Percentiles rank a stretch among this genome's conserved stretches.
Evolutionary conservation across 257 asterid genomes (phyloP).

Genomic region (Solanum virginianum): DNA sequence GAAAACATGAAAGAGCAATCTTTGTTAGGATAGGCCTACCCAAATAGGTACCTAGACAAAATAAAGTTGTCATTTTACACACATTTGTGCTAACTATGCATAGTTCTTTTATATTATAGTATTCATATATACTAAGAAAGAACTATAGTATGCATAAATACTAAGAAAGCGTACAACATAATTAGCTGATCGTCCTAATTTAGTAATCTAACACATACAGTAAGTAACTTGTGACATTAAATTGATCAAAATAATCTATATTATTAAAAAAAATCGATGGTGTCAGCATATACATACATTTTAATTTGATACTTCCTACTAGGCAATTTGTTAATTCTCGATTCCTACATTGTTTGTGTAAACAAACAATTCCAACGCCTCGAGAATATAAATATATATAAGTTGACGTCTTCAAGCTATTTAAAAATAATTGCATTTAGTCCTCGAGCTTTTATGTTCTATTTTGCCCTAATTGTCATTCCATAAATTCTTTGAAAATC

Average conservation of each 20-base stretch:
- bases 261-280: not conserved
- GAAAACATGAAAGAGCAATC: too few species aligned
- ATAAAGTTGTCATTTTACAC: too few species aligned
- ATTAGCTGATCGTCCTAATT: too few species aligned
- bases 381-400: not conserved
- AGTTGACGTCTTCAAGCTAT: not conserved
- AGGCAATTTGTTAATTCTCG: not conserved
- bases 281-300: not conserved
- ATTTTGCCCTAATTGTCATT: not conserved
- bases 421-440: not conserved
- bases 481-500: not conserved
- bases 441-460: not conserved
- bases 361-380: not conserved
- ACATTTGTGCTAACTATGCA: too few species aligned
- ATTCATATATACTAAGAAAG: too few species aligned
- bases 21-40: too few species aligned
- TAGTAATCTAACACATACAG: too few species aligned
- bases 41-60: too few species aligned
- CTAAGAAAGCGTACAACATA: too few species aligned
- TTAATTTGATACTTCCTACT: not conserved
- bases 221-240: too few species aligned
- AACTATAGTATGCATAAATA: too few species aligned
- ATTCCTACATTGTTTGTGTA: not conserved
- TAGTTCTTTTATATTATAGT: too few species aligned
- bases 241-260: not conserved